Evolutionary conservation across 2,329 filamentous ascomycete genomes (phyloP), one percentile per base, ranked within the genome.

Genomic region (Didymella pomorum): DNA sequence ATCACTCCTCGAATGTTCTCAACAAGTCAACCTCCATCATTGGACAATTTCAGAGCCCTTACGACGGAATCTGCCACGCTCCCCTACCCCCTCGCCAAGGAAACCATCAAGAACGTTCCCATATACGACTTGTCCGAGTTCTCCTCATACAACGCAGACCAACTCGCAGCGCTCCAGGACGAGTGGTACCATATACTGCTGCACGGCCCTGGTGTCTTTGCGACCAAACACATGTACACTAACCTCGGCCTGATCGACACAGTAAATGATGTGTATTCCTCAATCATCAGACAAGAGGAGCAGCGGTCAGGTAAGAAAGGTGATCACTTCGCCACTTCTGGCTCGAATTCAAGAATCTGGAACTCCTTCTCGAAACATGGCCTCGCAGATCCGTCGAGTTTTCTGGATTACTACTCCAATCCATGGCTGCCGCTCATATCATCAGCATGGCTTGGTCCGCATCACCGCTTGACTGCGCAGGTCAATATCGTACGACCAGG

Each of bases 341-440:
- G 83, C 21, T 79, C 80, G 23, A 89, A 89, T 67, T 79, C 83
- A 52, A 81, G 87, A 10, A 87, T 89, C 75, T 89, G 86, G 86
- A 89, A 89, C 75, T 86, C 86, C 0, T 86, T 88, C 72, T 82
- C 82, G 61, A 89, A 89, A 67, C 86, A 88, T 66, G 83, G 80
- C 20, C 70, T 83, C 2, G 68, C 75, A 26, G 80, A 86, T 60
- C 81, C 86, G 0, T 42, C 67, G 0, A 84, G 82, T 0, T 89
- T 89, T 65, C 60, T 84, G 0, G 58, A 70, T 7, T 88, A 89
- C 78, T 88, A 86, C 72, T 79, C 83, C 4, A 88, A 88, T 62
- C 85, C 85, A 0, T 87, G 83, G 78, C 79, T 89, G 2, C 73
- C 77, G 0, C 69, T 82, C 8, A 80, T 87, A 23, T 82, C 80